These are phyloP conservation scores for Fusarium ambrosium DNA, from an alignment of 2,329 filamentous ascomycete genomes.

Conservation along the genomic window DNA sequence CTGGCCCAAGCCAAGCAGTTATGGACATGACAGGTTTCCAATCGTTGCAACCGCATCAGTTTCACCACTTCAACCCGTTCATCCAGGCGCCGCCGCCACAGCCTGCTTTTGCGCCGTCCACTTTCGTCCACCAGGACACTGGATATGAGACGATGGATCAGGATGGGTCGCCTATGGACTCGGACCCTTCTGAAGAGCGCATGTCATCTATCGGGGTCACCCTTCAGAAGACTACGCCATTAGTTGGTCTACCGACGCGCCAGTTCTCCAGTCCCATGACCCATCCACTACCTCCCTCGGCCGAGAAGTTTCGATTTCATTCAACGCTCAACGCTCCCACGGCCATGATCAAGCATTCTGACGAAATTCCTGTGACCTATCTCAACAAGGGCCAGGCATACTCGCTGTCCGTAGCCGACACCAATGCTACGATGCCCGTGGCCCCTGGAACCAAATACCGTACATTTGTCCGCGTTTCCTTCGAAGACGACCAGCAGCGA, in stretches of 20 bases:
- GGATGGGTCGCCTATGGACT: slow-evolving; percentile 76
- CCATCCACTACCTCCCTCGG: slow-evolving; percentile 64
- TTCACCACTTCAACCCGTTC: slow-evolving; percentile 80
- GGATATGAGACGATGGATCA: slow-evolving; percentile 85
- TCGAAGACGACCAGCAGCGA: slow-evolving; percentile 95
- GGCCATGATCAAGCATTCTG: slow-evolving; percentile 90
- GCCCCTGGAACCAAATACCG: slow-evolving; percentile 79
- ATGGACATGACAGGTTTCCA: slow-evolving; percentile 80
- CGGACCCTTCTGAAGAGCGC: slow-evolving; percentile 63
- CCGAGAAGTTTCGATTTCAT: slow-evolving; percentile 88
- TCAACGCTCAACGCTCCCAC: slow-evolving; percentile 93
- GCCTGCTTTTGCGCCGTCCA: slow-evolving; percentile 78
- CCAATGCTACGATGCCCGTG: slow-evolving; percentile 70
- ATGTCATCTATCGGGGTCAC: slow-evolving; percentile 71
- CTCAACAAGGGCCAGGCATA: slow-evolving; percentile 98
- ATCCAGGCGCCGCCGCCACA: slow-evolving; percentile 70
- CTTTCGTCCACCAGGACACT: slow-evolving; percentile 84
- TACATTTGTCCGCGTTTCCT: slow-evolving; percentile 94
- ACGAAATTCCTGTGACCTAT: slow-evolving; percentile 97
- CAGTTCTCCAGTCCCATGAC: slow-evolving; percentile 61
- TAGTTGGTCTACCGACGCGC: slow-evolving; percentile 69
- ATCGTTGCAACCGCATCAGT: slow-evolving; percentile 70
- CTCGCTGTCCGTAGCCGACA: slow-evolving; percentile 86
- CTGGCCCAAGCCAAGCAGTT: slow-evolving; percentile 62
- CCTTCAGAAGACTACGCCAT: slow-evolving; percentile 72